Conservation (phyloP, 345 rosid genomes). For the Stellera chamaejasme region DNA sequence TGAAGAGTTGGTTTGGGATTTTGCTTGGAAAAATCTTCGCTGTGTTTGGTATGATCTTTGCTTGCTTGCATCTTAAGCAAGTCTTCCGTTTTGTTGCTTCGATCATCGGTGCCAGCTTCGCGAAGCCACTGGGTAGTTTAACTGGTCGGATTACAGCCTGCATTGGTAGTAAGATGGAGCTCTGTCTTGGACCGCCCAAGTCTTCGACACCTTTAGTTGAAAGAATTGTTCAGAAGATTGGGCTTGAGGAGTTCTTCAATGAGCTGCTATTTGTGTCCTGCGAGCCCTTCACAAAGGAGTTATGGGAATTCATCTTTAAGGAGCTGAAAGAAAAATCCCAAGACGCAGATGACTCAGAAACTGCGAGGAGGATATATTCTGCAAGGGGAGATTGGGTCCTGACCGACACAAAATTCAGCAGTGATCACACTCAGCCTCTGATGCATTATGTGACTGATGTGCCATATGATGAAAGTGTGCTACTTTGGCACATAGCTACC, state of each 20-base stretch:
- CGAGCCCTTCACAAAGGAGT: slow-evolving; percentile 33
- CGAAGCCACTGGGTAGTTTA: too few relatives aligned
- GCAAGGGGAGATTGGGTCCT: slow-evolving; percentile 58
- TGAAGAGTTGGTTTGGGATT: slow-evolving; percentile 11
- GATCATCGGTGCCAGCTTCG: too few relatives aligned
- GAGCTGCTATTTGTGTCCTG: slow-evolving; percentile 22
- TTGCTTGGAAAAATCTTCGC: neutral
- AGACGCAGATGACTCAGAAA: slow-evolving; percentile 28
- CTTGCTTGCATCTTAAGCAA: neutral
- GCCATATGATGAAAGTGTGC: slow-evolving; percentile 35
- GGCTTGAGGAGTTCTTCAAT: slow-evolving; percentile 30
- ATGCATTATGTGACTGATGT: slow-evolving; percentile 28
- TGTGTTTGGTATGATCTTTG: neutral
- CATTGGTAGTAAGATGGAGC: neutral
- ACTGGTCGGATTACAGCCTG: neutral
- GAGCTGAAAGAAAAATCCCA: slow-evolving; percentile 34
- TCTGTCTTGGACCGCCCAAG: too few relatives aligned
- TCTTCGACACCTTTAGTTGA: too few relatives aligned
- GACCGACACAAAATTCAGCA: slow-evolving; percentile 8
- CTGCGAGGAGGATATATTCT: slow-evolving; percentile 33
- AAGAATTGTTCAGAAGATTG: slow-evolving; percentile 2
- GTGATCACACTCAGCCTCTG: slow-evolving; percentile 5
- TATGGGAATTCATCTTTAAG: slow-evolving; percentile 41
- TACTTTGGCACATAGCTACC: slow-evolving; percentile 57
- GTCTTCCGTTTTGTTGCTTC: neutral